These are phyloP conservation scores for Erythrophleum fordii DNA, from an alignment of 306 rosid species.

Conservation along the genomic window DNA sequence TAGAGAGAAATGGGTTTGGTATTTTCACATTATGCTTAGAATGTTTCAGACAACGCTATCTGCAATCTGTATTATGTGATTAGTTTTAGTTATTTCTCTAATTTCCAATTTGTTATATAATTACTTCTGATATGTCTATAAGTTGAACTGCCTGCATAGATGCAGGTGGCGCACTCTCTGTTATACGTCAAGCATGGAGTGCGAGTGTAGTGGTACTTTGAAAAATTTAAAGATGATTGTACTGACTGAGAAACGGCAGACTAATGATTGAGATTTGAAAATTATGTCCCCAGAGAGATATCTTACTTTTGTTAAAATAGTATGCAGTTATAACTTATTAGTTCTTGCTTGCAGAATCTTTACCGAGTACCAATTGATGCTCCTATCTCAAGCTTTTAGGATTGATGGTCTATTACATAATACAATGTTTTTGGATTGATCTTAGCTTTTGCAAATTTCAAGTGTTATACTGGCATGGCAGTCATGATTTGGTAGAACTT, in stretches of 20 bases:
- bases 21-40: not conserved
- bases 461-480: not conserved
- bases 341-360: not conserved
- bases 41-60: not conserved
- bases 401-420: too few relatives aligned
- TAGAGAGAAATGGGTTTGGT: conserved; percentile 10
- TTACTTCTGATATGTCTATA: conserved; percentile 1
- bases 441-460: conserved; percentile 10
- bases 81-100: conserved; percentile 13
- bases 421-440: not conserved
- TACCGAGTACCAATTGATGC: not conserved
- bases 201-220: not conserved
- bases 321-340: not conserved
- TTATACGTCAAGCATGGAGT: conserved; percentile 9
- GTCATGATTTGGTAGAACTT: not conserved
- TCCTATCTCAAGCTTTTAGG: not conserved
- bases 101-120: not conserved
- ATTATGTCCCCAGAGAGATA: not conserved
- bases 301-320: conserved; percentile 2
- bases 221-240: conserved; percentile 1
- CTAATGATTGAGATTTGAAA: not conserved
- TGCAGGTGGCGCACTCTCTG: not conserved
- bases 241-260: not conserved
- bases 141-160: not conserved
- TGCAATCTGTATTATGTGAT: conserved; percentile 5